Evolutionary conservation across 805 yeast species (phyloP).

Genomic region (Saturnispora hagleri): DNA sequence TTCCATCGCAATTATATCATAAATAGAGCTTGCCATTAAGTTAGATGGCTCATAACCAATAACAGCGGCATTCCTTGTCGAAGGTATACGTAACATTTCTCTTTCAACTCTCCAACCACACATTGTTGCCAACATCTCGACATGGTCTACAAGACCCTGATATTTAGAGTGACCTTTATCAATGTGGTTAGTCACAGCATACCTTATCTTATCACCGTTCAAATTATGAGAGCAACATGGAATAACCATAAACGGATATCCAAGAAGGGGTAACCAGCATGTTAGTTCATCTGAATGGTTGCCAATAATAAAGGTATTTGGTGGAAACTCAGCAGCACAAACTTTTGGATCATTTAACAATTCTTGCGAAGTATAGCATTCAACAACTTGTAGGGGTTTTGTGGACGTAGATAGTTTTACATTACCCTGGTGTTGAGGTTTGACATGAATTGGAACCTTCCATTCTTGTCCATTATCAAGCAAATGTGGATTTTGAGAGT

Average conservation of each 20-base stretch:
- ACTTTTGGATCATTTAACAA: slow-evolving; percentile 45
- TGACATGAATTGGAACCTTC: slow-evolving; percentile 36
- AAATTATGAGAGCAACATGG: slow-evolving; percentile 93
- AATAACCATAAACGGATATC: slow-evolving; percentile 80
- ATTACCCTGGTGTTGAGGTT: slow-evolving; percentile 20
- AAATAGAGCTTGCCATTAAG: slow-evolving; percentile 30
- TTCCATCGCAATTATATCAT: slow-evolving; percentile 58
- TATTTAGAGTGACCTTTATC: slow-evolving; percentile 49
- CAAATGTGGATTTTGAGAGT: slow-evolving; percentile 42
- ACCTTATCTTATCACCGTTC: slow-evolving; percentile 67
- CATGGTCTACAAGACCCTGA: slow-evolving; percentile 81
- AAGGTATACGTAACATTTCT: slow-evolving; percentile 87
- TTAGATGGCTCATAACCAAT: slow-evolving; percentile 46
- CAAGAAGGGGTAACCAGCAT: slow-evolving; percentile 87
- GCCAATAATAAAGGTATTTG: slow-evolving; percentile 76
- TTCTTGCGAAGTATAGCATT: slow-evolving; percentile 45
- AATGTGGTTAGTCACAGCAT: slow-evolving; percentile 32
- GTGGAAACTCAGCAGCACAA: slow-evolving; percentile 57
- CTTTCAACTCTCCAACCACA: slow-evolving; percentile 81
- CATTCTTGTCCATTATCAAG: slow-evolving; percentile 54
- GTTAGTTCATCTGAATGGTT: slow-evolving; percentile 94
- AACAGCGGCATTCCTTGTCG: slow-evolving; percentile 87
- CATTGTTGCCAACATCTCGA: slow-evolving; percentile 51
- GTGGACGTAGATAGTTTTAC: background rate
- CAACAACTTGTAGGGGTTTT: slow-evolving; percentile 36